Evolutionary conservation across 208 protist species (phyloP), one percentile per base, ranked within the genome.

Genomic region (Trypanosoma cruzi): DNA sequence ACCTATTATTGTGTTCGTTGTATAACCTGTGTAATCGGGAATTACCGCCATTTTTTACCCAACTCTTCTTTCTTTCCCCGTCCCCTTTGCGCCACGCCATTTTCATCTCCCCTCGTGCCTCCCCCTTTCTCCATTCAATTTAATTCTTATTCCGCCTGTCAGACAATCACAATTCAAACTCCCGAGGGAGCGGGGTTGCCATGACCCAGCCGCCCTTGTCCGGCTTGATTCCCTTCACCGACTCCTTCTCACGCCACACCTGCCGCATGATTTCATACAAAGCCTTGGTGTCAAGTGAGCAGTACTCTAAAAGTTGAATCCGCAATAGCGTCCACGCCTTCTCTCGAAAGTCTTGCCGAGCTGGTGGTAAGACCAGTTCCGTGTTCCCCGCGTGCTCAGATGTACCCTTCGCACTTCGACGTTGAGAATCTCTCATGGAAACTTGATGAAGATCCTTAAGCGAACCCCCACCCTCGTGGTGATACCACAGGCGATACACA

Each of bases 301-400:
- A 96, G 80, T 96, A 96, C 79, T 96, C 85, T n/a, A 96, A 73
- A 14, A 96, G 77, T 72, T 96, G 89, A 40, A 88, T 89, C 46
- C 91, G 88, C 36, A 96, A 79, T 22, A 73, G 85, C 13, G 80
- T 68, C 89, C 91, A 94, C 46, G 86, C 81, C 68, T 73, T 65
- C 5, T 93, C 85, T 2, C 89, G 86, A 59, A 79, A 64, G 48
- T 90, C 84, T 52, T 75, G 70, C 1, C 80, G 70, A 29, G 82
- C 77, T 29, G 57, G 54, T 18, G 64, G 50, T 20, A 67, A 37
- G n/a, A 57, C 14, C 29, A 36, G 3, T 37, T 26, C 40, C 3
- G 16, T 31, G 1, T 52, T 29, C 18, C 5, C 57, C 24, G 28
- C 58, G 7, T 50, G 68, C 26, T 57, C 66, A 18, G 61, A 57